These are phyloP conservation scores for Setomelanomma holmii DNA, from an alignment of 2,329 filamentous ascomycete genomes.

Conservation along the genomic window DNA sequence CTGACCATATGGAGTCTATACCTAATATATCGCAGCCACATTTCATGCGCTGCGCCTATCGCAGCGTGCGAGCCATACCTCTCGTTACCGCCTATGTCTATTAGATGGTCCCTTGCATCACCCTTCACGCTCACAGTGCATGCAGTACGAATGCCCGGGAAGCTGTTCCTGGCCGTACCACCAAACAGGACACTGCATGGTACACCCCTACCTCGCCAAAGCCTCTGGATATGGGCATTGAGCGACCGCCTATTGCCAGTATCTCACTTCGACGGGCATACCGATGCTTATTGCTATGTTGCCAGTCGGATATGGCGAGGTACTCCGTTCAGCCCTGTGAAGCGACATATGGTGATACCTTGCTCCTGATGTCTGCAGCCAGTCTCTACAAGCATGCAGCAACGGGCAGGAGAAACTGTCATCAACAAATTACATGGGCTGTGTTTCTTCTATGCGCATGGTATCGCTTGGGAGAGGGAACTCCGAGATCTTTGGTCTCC, in stretches of 20 bases:
- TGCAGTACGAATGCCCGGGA: background rate
- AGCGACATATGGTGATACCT: background rate
- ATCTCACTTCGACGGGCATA: background rate
- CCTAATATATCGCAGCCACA: too few species aligned
- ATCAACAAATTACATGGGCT: background rate
- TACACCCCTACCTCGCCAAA: background rate
- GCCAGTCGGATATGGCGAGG: background rate
- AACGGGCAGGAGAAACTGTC: background rate
- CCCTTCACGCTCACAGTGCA: background rate
- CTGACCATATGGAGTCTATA: too few species aligned
- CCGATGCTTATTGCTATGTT: too few species aligned
- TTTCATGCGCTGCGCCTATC: too few species aligned
- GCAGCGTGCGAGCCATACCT: too few species aligned
- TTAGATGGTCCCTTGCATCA: background rate
- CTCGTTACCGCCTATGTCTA: too few species aligned
- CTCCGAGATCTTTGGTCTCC: background rate
- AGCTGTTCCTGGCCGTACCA: slow-evolving; percentile 7
- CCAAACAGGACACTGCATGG: background rate
- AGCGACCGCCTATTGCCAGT: background rate
- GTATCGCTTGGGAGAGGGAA: background rate
- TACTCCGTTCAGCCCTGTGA: background rate
- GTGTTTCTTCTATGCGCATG: background rate
- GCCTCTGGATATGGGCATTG: background rate
- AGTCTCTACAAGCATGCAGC: background rate
- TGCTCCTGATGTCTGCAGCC: background rate